phyloP scores from a whole-genome alignment of 2,329 filamentous ascomycete genomes.

The Pestalotiopsis fici region DNA sequence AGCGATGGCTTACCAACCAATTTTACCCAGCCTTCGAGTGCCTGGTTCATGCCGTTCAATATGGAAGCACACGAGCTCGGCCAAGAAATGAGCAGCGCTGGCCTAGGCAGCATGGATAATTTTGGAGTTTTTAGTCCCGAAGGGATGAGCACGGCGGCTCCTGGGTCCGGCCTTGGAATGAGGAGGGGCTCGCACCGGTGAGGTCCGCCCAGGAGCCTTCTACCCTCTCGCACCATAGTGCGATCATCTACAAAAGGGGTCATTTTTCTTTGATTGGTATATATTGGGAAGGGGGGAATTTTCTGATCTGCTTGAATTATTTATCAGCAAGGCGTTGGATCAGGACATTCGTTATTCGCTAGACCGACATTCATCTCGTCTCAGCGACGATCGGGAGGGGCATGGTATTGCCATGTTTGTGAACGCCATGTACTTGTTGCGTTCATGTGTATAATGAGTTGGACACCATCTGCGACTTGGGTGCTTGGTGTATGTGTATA shows the following conservation, averaged over 20 bases:
- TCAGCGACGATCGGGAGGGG: not conserved
- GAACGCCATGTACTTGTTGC: not conserved
- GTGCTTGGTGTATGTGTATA: not conserved
- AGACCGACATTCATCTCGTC: constrained; percentile 4
- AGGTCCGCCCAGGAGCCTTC: not conserved
- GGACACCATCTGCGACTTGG: not conserved
- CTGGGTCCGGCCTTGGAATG: constrained; percentile 13
- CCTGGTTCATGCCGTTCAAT: constrained; percentile 94
- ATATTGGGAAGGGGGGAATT: not conserved
- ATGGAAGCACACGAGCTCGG: constrained; percentile 72
- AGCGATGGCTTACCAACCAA: constrained; percentile 24
- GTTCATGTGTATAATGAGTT: constrained; percentile 1
- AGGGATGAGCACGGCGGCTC: constrained; percentile 34
- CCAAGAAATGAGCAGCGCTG: constrained; percentile 46
- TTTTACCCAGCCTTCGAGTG: constrained; percentile 55
- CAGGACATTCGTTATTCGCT: constrained; percentile 3
- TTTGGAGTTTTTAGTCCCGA: constrained; percentile 50
- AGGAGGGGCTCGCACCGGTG: constrained; percentile 5
- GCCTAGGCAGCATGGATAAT: constrained; percentile 45
- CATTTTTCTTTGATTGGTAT: not conserved
- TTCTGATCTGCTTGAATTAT: not conserved
- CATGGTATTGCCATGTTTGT: not conserved
- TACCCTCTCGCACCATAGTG: not conserved
- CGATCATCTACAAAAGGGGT: too few species aligned
- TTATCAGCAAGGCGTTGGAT: constrained; percentile 7